Conservation (phyloP, 2,329 filamentous ascomycete species). For the Xylariaceae sp. region DNA sequence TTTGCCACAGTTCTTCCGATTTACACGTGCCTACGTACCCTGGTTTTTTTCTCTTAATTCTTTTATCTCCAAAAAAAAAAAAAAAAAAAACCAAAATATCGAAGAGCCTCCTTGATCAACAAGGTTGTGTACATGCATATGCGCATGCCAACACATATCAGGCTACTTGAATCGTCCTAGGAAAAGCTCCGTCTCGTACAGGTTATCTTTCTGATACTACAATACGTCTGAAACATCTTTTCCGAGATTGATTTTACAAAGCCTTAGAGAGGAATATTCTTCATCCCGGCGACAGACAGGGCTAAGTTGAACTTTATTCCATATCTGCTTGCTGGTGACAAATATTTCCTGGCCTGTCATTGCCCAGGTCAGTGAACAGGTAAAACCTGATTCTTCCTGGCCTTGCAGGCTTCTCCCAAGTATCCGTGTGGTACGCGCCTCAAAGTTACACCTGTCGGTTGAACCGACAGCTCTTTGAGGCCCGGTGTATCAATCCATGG, state of each 20-base stretch:
- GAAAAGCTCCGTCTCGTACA: background rate
- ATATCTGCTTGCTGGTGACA: background rate
- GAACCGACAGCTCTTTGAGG: background rate
- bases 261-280: background rate
- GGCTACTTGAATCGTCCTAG: background rate
- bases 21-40: background rate
- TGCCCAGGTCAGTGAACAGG: background rate
- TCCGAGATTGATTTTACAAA: background rate
- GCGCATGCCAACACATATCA: background rate
- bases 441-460: background rate
- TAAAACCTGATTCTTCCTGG: background rate
- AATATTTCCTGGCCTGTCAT: background rate
- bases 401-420: background rate
- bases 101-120: background rate
- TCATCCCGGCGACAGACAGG: background rate
- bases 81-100: background rate
- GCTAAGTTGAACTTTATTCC: background rate
- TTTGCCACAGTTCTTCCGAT: background rate
- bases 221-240: background rate
- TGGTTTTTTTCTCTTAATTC: too few species aligned
- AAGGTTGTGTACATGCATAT: background rate
- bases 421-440: too few species aligned
- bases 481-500: constrained; percentile 4
- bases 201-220: background rate
- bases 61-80: background rate